phyloP scores from a whole-genome alignment of 768 basidiomycete genomes.

The Boletus edulis region DNA sequence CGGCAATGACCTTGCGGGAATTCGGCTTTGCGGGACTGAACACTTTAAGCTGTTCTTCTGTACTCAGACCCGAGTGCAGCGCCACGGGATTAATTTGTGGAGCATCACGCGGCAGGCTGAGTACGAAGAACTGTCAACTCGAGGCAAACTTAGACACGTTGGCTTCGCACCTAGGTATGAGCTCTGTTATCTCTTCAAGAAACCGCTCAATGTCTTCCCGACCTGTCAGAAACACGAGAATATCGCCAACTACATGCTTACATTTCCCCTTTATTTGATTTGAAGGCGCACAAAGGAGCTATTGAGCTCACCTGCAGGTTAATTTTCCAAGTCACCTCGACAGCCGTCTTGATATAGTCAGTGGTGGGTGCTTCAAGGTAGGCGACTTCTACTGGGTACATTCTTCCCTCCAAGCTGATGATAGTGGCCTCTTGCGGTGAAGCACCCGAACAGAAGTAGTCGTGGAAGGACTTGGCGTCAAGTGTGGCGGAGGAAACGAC shows the following conservation, averaged over 20 bases:
- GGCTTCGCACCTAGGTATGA: slow-evolving; percentile 59
- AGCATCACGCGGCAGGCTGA: slow-evolving; percentile 52
- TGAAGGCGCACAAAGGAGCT: not conserved
- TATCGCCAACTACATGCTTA: slow-evolving; percentile 82
- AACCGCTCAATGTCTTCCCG: slow-evolving; percentile 95
- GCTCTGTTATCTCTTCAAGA: slow-evolving; percentile 75
- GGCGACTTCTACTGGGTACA: slow-evolving; percentile 93
- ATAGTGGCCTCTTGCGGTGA: slow-evolving; percentile 74
- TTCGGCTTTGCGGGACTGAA: slow-evolving; percentile 78
- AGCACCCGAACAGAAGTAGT: slow-evolving; percentile 77
- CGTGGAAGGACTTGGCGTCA: slow-evolving; percentile 84
- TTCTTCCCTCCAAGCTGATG: slow-evolving; percentile 88
- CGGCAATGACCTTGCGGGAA: slow-evolving; percentile 83
- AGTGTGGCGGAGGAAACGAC: slow-evolving; percentile 97
- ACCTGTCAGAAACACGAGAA: slow-evolving; percentile 92
- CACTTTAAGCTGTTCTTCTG: slow-evolving; percentile 82
- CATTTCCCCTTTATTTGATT: not conserved
- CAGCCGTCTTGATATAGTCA: slow-evolving; percentile 82
- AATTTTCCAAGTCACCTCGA: slow-evolving; percentile 81
- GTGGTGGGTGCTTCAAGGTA: slow-evolving; percentile 75
- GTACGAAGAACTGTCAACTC: not conserved
- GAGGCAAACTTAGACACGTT: not conserved
- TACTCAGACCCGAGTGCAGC: slow-evolving; percentile 85
- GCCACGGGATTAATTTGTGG: slow-evolving; percentile 66
- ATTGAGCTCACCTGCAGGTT: slow-evolving; percentile 59